Evolutionary conservation across 1,284 basidiomycete species (phyloP).

Genomic region (Cryptococcus sp.): DNA sequence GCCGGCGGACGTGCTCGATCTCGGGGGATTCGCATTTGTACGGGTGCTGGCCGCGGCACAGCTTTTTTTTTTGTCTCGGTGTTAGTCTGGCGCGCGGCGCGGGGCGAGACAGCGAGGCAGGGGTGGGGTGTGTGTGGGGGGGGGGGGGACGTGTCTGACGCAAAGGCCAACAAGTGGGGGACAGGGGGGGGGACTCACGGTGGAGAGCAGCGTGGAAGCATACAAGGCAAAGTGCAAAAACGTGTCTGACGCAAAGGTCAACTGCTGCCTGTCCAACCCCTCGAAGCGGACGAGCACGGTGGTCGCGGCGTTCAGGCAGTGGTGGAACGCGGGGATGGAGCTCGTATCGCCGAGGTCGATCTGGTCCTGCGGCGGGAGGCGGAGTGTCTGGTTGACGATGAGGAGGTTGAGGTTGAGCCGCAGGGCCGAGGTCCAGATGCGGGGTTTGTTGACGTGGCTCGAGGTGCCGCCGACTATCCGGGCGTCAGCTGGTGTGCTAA

Average conservation of each 20-base stretch:
- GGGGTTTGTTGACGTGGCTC: conserved; percentile 30
- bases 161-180: not conserved
- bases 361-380: conserved; percentile 30
- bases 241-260: conserved; percentile 39
- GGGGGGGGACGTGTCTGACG: not conserved
- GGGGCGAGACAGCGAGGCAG: not conserved
- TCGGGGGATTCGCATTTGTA: conserved; percentile 33
- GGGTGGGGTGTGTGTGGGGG: no score
- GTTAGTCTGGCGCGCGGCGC: not conserved
- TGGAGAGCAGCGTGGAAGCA: conserved; percentile 36
- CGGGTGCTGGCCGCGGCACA: conserved; percentile 26
- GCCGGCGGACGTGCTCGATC: conserved; percentile 34
- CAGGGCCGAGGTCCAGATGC: conserved; percentile 32
- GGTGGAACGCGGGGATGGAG: conserved; percentile 36
- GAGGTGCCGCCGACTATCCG: conserved; percentile 24
- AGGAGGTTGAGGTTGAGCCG: conserved; percentile 38
- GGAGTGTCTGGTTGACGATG: conserved; percentile 37
- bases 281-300: conserved; percentile 31
- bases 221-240: conserved; percentile 42
- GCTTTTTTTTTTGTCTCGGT: not conserved
- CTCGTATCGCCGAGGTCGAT: conserved; percentile 21
- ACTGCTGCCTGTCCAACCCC: conserved; percentile 26
- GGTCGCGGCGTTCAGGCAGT: conserved; percentile 33
- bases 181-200: conserved; percentile 18
- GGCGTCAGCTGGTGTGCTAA: conserved; percentile 1